These are phyloP conservation scores for Schizochytrium sp. DNA, from an alignment of 108 stramenopile species.

Conservation along the genomic window DNA sequence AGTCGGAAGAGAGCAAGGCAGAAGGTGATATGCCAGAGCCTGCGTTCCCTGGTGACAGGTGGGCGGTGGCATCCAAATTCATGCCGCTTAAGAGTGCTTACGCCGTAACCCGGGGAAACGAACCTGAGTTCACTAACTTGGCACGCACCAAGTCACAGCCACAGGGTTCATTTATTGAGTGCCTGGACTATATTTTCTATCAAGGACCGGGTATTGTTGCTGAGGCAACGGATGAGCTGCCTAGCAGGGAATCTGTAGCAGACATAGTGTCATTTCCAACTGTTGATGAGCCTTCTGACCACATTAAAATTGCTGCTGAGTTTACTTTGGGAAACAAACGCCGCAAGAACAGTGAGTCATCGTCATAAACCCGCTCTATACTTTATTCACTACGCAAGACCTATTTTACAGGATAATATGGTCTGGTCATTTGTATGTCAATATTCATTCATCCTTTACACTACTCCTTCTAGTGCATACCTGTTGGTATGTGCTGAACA, in stretches of 20 bases:
- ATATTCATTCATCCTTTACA: too few relatives aligned
- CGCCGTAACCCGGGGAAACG: slow-evolving; percentile 63
- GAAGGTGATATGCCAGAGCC: slow-evolving; percentile 66
- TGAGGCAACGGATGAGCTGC: background rate
- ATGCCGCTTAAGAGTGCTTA: slow-evolving; percentile 61
- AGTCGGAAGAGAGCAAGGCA: slow-evolving; percentile 68
- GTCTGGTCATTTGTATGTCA: too few relatives aligned
- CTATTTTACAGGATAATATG: background rate
- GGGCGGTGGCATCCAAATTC: background rate
- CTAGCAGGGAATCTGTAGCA: background rate
- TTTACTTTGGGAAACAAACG: slow-evolving; percentile 42
- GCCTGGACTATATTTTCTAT: slow-evolving; percentile 91
- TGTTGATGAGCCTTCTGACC: slow-evolving; percentile 68
- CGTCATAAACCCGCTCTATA: too few relatives aligned
- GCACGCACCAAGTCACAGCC: slow-evolving; percentile 77
- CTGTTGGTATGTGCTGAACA: too few relatives aligned
- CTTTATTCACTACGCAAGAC: too few relatives aligned
- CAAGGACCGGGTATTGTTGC: background rate
- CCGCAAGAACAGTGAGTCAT: too few relatives aligned
- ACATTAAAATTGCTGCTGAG: slow-evolving; percentile 66
- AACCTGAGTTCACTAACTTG: slow-evolving; percentile 92
- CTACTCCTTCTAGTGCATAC: too few relatives aligned
- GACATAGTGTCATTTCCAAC: slow-evolving; percentile 60
- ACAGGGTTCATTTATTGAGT: slow-evolving; percentile 86
- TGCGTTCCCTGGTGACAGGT: slow-evolving; percentile 48